Evolutionary conservation across 805 yeast species (phyloP).

Genomic region (Zygotorulaspora danielsina): DNA sequence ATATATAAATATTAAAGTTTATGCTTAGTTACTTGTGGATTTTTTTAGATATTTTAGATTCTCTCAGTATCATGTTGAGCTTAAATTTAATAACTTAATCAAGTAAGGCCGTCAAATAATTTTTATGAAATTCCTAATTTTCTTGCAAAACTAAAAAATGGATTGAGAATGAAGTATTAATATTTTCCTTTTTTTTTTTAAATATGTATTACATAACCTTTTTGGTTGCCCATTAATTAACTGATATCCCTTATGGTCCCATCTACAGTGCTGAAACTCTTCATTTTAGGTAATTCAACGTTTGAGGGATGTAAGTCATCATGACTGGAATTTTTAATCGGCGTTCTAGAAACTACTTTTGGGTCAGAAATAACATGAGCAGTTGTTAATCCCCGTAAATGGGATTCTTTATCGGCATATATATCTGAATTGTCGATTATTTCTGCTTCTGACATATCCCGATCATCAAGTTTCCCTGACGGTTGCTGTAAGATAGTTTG

Average conservation of each 20-base stretch:
- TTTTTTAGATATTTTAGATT: too few relatives aligned
- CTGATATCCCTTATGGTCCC: slow-evolving; percentile 22
- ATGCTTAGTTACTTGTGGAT: neutral
- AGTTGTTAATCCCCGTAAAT: slow-evolving; percentile 1
- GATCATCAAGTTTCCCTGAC: slow-evolving; percentile 7
- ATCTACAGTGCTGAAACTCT: slow-evolving; percentile 28
- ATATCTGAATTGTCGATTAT: slow-evolving; percentile 12
- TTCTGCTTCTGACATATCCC: slow-evolving; percentile 14
- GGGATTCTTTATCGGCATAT: slow-evolving; percentile 4
- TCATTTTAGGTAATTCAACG: slow-evolving; percentile 26
- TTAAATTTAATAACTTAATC: too few relatives aligned
- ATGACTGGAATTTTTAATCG: slow-evolving; percentile 1
- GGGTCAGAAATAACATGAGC: slow-evolving; percentile 1
- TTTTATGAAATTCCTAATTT: too few relatives aligned
- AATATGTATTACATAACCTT: too few relatives aligned
- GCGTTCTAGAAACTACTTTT: slow-evolving; percentile 3
- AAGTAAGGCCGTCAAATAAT: too few relatives aligned
- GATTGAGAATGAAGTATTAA: too few relatives aligned
- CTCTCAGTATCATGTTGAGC: too few relatives aligned
- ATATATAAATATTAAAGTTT: slow-evolving; percentile 6
- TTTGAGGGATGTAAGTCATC: slow-evolving; percentile 3
- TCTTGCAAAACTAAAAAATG: too few relatives aligned
- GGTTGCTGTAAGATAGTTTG: slow-evolving; percentile 13
- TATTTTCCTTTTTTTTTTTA: too few relatives aligned
- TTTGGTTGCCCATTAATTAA: too few relatives aligned